phyloP scores from a whole-genome alignment of 345 rosid species.

The Sonneratia alba region DNA sequence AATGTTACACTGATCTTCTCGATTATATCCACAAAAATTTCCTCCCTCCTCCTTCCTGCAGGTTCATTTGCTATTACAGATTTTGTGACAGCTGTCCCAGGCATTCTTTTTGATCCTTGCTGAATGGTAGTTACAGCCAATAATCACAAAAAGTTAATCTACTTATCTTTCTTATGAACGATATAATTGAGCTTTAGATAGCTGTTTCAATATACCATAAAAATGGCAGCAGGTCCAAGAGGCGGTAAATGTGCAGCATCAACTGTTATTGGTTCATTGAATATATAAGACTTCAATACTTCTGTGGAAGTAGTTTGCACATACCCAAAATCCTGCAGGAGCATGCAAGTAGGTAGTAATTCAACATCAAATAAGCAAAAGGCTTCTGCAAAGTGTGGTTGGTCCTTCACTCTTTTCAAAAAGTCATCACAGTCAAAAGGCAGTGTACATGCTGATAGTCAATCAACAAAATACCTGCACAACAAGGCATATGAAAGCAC shows the following conservation, averaged over 20 bases:
- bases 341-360: neutral
- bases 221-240: slow-evolving; percentile 84
- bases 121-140: slow-evolving; percentile 23
- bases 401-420: too few relatives aligned
- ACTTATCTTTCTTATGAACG: neutral
- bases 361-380: neutral
- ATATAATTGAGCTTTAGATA: neutral
- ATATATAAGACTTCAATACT: slow-evolving; percentile 78
- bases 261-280: slow-evolving; percentile 88
- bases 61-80: slow-evolving; percentile 99
- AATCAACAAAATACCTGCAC: too few relatives aligned
- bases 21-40: slow-evolving; percentile 92
- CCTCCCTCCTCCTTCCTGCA: slow-evolving; percentile 92
- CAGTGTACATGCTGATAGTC: too few relatives aligned
- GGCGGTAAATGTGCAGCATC: slow-evolving; percentile 79
- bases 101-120: slow-evolving; percentile 98
- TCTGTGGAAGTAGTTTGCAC: slow-evolving; percentile 97
- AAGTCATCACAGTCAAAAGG: too few relatives aligned
- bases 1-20: slow-evolving; percentile 98
- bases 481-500: too few relatives aligned
- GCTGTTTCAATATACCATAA: slow-evolving; percentile 44
- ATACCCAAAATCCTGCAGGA: slow-evolving; percentile 82
- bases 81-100: slow-evolving; percentile 95
- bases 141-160: neutral
- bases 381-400: neutral